Base-by-base conservation (phyloP, 495 filamentous ascomycete genomes). In the Cryomyces minteri region DNA sequence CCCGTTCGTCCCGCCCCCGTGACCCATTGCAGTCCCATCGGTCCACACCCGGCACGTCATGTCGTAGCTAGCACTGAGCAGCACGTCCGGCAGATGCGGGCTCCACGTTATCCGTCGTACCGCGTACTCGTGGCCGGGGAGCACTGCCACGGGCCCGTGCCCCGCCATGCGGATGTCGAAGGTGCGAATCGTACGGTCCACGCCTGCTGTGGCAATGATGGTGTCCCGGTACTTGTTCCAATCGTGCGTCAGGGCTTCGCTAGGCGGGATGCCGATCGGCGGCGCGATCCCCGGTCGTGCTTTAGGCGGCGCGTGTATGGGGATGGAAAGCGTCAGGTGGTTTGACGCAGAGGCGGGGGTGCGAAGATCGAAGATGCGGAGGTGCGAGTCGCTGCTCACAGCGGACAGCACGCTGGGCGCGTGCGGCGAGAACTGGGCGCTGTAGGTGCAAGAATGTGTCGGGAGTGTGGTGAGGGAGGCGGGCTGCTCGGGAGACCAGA, bases 141-240 rank as follows among this genome's bases (percentile, higher is more conserved):
- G 69, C 5, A 85, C 60, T 18, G 73, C 62, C 29, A 82, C 51
- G 0, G 88, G 85, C 0, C 82, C 82, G n/a, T 69, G 72, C 5
- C 67, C 60, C 7, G 82, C 76, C 43, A 71, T 76, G 18, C 92
- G 70, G 44, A 94, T 75, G 56, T 98, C 90, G 57, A 94, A 94
- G 5, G 80, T 85, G 43, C 90, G 76, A 47, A 98, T 80, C 2
- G 76, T 62, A 12, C 76, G 72, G 57, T 98, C 92, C n/a, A 96
- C 90, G 41, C 90, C 90, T 0, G 72, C 90, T 0, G 83, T 80
- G 0, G 92, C 92, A 38, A 98, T 59, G 14, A 94, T 67, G 0
- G 74, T 78, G 31, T 82, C 73, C 2, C 81, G 77, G 59, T 98
- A 98, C 59, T 98, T 98, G 61, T 98, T 98, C 92, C 92, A 96